Conservation (phyloP, 2,329 filamentous ascomycete species). For the Emergomyces pasteurianus region DNA sequence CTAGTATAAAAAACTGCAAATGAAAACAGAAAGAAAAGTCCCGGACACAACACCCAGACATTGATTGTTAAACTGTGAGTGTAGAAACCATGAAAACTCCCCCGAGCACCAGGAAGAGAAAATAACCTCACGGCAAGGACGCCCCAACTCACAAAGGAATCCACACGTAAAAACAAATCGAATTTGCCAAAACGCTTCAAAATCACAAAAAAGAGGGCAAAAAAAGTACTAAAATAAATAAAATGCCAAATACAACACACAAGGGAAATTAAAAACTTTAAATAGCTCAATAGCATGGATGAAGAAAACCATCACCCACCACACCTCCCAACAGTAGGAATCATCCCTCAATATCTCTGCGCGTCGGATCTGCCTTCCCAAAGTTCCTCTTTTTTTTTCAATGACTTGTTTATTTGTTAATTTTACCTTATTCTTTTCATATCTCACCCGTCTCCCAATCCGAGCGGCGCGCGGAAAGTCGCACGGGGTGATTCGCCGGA, state of each 20-base stretch:
- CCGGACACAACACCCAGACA: too few species aligned
- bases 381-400: not conserved
- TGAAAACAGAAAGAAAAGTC: not conserved
- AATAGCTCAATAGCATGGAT: not conserved
- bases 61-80: too few species aligned
- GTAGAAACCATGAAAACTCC: too few species aligned
- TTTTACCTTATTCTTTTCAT: too few species aligned
- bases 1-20: not conserved
- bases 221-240: not conserved
- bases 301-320: not conserved
- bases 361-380: not conserved
- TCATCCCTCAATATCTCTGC: not conserved
- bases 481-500: conserved; percentile 43
- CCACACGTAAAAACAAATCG: not conserved
- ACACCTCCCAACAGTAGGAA: not conserved
- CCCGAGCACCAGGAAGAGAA: not conserved
- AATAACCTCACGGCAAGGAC: not conserved
- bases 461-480: conserved; percentile 28
- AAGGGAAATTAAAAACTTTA: not conserved
- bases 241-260: not conserved
- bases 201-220: not conserved
- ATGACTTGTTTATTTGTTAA: too few species aligned
- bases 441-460: conserved; percentile 1
- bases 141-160: not conserved
- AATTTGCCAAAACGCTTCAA: not conserved